phyloP scores from a whole-genome alignment of 495 filamentous ascomycete genomes.

The Chaetomium cochliodes region DNA sequence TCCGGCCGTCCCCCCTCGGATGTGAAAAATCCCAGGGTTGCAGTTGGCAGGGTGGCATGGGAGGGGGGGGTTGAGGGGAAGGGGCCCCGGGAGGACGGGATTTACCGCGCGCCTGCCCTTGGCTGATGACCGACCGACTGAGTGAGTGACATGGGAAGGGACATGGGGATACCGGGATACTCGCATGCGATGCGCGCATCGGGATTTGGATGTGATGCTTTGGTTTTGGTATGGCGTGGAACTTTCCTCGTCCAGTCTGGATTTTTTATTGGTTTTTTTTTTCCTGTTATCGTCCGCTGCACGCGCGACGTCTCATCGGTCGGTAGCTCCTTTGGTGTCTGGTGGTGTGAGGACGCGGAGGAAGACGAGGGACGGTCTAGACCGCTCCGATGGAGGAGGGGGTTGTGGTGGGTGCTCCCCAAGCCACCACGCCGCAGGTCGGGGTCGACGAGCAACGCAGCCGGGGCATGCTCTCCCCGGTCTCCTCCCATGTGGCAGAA shows the following conservation, averaged over 20 bases:
- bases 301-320: background rate
- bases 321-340: background rate
- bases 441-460: background rate
- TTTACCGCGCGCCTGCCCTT: constrained; percentile 13
- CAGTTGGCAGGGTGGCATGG: background rate
- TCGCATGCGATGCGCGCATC: background rate
- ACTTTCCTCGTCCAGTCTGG: background rate
- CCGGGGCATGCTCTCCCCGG: background rate
- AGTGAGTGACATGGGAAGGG: background rate
- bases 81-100: background rate
- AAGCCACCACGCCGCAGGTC: constrained; percentile 1
- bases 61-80: too few species aligned
- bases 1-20: too few species aligned
- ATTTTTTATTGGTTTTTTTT: background rate
- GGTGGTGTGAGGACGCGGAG: background rate
- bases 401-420: background rate
- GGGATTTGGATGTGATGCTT: background rate
- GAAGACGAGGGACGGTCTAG: background rate
- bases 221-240: background rate
- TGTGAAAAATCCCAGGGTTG: background rate
- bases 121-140: background rate
- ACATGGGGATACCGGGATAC: background rate
- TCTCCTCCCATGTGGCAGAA: constrained; percentile 13
- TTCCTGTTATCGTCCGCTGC: background rate
- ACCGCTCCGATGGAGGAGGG: background rate